A percentile compares a stretch with the other conserved stretches of the same genome.
Evolutionary conservation across 2,329 filamentous ascomycete species (phyloP).

Genomic region (Neoscytalidium dimidiatum): DNA sequence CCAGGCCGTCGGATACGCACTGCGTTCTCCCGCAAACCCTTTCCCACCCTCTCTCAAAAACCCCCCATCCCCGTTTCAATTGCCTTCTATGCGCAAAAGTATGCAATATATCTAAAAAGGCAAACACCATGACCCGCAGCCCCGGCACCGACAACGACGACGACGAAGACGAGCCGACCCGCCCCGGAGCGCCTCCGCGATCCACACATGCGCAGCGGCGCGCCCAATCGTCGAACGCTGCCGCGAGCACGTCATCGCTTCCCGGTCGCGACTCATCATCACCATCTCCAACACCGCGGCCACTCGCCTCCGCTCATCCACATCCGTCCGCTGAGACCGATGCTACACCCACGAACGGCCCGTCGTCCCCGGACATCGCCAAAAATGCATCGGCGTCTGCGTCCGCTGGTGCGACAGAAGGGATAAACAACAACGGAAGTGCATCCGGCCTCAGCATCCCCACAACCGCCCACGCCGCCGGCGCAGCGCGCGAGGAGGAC

Average conservation of each 20-base stretch:
- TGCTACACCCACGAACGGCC: too few relatives aligned
- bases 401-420: background rate
- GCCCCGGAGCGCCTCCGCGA: background rate
- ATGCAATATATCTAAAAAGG: background rate
- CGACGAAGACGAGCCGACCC: conserved; percentile 13
- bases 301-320: background rate
- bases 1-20: background rate
- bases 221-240: background rate
- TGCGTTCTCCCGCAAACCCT: background rate
- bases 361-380: background rate
- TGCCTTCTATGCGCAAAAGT: background rate
- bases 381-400: background rate
- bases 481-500: background rate
- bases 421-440: background rate
- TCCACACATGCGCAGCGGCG: background rate
- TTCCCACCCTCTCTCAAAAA: background rate
- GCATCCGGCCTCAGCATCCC: background rate
- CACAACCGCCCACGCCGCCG: background rate
- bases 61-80: too few relatives aligned
- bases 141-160: background rate
- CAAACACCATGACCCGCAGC: background rate
- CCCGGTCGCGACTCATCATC: background rate
- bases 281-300: background rate
- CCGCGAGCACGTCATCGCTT: conserved; percentile 5
- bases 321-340: background rate